Evolutionary conservation across 495 filamentous ascomycete genomes (phyloP), one percentile per base, ranked within the genome.

Genomic region (Podospora fimiseda): DNA sequence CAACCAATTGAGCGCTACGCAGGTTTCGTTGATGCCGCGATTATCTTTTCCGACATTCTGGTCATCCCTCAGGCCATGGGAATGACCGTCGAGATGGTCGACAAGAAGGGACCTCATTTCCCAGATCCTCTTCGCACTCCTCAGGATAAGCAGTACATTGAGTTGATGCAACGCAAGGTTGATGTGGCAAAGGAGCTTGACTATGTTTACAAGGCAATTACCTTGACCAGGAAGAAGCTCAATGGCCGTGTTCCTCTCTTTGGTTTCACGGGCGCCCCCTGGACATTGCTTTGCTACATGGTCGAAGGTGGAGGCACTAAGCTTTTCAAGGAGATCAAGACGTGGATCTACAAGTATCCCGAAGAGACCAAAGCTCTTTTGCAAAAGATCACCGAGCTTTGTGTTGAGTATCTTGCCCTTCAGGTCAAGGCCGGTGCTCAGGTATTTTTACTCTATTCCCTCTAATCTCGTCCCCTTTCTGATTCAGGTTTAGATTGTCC

Each of bases 281-380:
- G 93, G 90, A 98, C 93, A 0, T 70, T 98, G 53, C 76, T 97
- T 58, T 93, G 90, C 74, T 98, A 98, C 70, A 98, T 98, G 93
- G 89, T 96, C 13, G 93, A 98, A 69, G 93, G 93, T 5, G 93
- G 93, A 11, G 91, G 93, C 11, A 90, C 83, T 63, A 97, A 96
- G 73, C 73, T 96, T 63, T 97, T 96, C 68, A 81, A 87, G 38
- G 79, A 95, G 69, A 80, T 76, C 47, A 98, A 98, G 79, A 93
- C 85, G 14, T 98, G 94, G 94, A 81, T 96, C 38, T 96, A 91
- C 73, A 89, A 85, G 70, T 89, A 95, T 59, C 82, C 88, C 2
- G 74, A 85, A 52, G 89, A 86, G 66, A 83, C 83, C 43, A 88
- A 91, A 69, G 80, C 75, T 33, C 68, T 98, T 48, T 73, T 98